Percentiles rank a stretch among this genome's conserved stretches.
These are phyloP conservation scores for Tillandsia leiboldiana DNA, from an alignment of 176 grass and related monocot species.

Conservation along the genomic window DNA sequence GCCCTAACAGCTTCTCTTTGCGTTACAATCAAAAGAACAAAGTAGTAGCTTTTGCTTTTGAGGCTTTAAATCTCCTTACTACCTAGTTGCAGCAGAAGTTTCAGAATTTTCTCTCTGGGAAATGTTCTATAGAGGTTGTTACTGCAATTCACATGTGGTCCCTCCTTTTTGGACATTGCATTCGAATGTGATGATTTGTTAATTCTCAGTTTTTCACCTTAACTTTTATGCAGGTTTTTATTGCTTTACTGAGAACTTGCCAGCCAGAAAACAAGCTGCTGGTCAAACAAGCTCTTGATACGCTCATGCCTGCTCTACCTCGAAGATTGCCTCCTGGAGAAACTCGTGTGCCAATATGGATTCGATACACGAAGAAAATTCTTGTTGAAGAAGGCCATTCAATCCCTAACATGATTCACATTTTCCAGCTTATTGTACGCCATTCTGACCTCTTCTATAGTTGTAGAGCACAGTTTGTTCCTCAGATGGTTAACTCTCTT, in stretches of 20 bases:
- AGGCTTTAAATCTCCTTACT: too few relatives aligned
- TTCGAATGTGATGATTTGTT: not conserved
- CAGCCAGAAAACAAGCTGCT: conserved; percentile 97
- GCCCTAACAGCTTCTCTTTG: too few relatives aligned
- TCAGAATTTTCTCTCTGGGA: not conserved
- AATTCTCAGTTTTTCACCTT: not conserved
- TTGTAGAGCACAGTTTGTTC: conserved; percentile 98
- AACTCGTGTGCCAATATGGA: conserved; percentile 95
- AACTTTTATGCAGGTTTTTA: conserved; percentile 62
- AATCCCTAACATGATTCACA: conserved; percentile 99
- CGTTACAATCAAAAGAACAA: too few relatives aligned
- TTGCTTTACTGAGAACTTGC: conserved; percentile 88
- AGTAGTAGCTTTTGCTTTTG: too few relatives aligned
- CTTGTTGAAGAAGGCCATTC: conserved; percentile 99
- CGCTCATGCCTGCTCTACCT: conserved; percentile 96
- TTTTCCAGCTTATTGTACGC: conserved; percentile 97
- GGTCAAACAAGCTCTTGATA: conserved; percentile 95
- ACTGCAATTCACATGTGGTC: too few relatives aligned
- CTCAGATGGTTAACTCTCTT: conserved; percentile 99
- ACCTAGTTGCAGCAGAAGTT: too few relatives aligned
- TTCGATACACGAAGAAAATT: conserved; percentile 97
- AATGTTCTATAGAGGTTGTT: not conserved
- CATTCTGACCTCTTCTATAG: conserved; percentile 97
- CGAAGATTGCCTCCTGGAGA: conserved; percentile 85
- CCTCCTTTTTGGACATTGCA: not conserved